Conservation (phyloP, 768 basidiomycete species). For the Panellus pusillus region DNA sequence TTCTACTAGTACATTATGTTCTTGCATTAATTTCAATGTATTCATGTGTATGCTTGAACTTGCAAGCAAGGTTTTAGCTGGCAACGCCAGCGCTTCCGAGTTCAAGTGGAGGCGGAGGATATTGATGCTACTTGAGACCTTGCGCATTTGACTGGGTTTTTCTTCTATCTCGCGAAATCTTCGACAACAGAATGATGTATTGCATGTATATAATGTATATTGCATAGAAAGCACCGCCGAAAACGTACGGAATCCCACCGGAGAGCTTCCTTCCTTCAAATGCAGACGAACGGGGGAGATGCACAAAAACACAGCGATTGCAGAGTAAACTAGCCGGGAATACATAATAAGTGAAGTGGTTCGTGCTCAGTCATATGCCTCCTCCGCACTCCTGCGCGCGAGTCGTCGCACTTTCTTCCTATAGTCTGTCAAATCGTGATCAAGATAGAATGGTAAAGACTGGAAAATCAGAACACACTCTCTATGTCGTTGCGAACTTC, state of each 20-base stretch:
- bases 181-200: too few relatives aligned
- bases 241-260: too few relatives aligned
- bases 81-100: too few relatives aligned
- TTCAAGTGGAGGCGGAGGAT: constrained; percentile 13
- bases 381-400: constrained; percentile 86
- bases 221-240: too few relatives aligned
- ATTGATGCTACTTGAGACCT: neutral
- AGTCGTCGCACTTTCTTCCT: constrained; percentile 95
- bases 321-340: constrained; percentile 1
- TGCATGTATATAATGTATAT: too few relatives aligned
- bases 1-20: too few relatives aligned
- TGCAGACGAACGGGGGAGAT: too few relatives aligned
- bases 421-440: constrained; percentile 56
- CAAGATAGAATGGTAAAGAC: neutral
- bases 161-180: too few relatives aligned
- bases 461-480: constrained; percentile 40
- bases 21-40: too few relatives aligned
- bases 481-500: constrained; percentile 68
- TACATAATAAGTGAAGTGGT: constrained; percentile 12
- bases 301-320: constrained; percentile 20
- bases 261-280: too few relatives aligned
- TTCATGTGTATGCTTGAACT: too few relatives aligned
- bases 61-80: too few relatives aligned
- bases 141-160: neutral
- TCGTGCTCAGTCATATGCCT: constrained; percentile 65